phyloP scores from a whole-genome alignment of 176 grass and related monocot genomes.

The Alopecurus myosuroides region DNA sequence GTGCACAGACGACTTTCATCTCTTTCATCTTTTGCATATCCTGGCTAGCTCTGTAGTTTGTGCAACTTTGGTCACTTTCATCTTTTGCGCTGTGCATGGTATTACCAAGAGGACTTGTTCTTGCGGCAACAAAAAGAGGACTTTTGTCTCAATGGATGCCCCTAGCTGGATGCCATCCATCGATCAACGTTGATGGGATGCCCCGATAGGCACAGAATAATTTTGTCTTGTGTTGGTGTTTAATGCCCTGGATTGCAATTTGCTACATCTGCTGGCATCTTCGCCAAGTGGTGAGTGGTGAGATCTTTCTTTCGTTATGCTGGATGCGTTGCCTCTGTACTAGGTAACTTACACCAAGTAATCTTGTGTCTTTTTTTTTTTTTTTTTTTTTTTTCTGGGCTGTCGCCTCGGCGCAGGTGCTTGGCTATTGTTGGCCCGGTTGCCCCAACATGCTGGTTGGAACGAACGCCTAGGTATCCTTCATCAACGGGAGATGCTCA shows the following conservation, averaged over 20 bases:
- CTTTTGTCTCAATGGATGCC: not conserved
- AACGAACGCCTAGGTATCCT: not conserved
- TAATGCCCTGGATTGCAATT: not conserved
- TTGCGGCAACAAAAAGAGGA: not conserved
- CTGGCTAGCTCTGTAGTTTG: not conserved
- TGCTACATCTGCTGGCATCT: not conserved
- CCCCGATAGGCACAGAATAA: not conserved
- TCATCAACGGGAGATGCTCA: not conserved
- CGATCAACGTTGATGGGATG: not conserved
- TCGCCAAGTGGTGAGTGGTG: not conserved
- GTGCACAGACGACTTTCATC: not conserved
- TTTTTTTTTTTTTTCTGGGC: too few species aligned
- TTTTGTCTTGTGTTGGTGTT: not conserved
- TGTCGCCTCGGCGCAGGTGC: not conserved
- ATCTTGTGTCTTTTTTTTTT: too few species aligned
- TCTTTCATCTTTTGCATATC: conserved; percentile 21
- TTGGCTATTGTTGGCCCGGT: not conserved
- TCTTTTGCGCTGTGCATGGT: not conserved
- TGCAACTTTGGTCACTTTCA: conserved; percentile 17
- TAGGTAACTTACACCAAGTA: conserved; percentile 15
- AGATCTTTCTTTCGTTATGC: too few species aligned
- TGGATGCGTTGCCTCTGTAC: not conserved
- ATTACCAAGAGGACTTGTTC: not conserved
- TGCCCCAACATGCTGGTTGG: not conserved
- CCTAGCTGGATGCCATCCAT: not conserved